Evolutionary conservation across 768 basidiomycete species (phyloP).

Genomic region (Leucosporidium yakuticum): DNA sequence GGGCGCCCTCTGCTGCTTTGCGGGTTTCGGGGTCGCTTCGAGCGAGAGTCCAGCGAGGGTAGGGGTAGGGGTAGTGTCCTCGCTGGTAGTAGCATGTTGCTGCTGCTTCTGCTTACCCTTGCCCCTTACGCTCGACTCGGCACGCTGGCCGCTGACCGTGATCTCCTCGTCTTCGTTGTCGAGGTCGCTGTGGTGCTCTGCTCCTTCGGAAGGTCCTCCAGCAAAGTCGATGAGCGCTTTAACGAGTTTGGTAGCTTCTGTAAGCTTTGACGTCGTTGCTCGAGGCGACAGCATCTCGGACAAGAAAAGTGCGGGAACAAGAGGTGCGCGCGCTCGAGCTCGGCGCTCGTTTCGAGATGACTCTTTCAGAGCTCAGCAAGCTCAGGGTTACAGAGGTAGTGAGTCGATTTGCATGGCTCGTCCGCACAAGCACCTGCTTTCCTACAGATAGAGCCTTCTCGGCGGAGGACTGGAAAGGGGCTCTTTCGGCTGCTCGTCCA

Average conservation of each 20-base stretch:
- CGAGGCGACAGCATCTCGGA: no score
- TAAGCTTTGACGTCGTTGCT: not conserved
- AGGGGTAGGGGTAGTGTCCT: not conserved
- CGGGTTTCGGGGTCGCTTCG: not conserved
- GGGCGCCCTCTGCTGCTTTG: not conserved
- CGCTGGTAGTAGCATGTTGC: not conserved
- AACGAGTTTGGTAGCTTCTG: constrained; percentile 18
- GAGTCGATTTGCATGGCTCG: no score
- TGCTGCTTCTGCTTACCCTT: not conserved
- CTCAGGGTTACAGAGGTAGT: no score
- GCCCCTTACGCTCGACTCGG: not conserved
- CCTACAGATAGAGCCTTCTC: no score
- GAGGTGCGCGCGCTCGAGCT: no score
- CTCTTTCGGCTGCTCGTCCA: no score
- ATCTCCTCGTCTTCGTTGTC: constrained; percentile 21
- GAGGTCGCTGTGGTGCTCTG: not conserved
- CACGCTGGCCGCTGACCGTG: not conserved
- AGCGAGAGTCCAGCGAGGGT: constrained; percentile 5
- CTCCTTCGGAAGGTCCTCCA: not conserved
- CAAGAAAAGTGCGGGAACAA: no score
- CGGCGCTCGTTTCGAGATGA: no score
- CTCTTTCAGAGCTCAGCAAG: no score
- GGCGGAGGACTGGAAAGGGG: no score
- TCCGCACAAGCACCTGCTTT: no score
- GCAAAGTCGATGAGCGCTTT: constrained; percentile 19